Evolutionary conservation across 2,329 filamentous ascomycete genomes (phyloP).

Genomic region (Endoconidiophora laricicola): DNA sequence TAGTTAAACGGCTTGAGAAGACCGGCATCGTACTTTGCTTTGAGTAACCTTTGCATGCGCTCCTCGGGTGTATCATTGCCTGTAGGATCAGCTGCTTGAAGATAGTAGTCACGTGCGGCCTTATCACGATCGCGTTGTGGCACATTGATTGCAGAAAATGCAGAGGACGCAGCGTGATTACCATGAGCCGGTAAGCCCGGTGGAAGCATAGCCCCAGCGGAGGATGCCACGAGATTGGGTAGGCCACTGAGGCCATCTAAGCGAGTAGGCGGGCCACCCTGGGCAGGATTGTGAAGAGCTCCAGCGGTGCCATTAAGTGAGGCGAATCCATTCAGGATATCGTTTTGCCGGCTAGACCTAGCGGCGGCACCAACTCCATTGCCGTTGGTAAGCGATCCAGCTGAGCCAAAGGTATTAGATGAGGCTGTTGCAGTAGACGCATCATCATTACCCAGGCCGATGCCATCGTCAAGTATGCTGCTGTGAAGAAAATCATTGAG

Average conservation of each 20-base stretch:
- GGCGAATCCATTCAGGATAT: constrained; percentile 6
- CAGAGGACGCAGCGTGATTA: not conserved
- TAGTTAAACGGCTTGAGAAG: constrained; percentile 96
- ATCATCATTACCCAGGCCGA: constrained; percentile 19
- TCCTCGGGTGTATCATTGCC: constrained; percentile 71
- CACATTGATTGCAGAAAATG: constrained; percentile 10
- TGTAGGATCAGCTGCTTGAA: constrained; percentile 88
- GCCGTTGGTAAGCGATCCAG: not conserved
- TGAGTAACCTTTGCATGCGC: constrained; percentile 84
- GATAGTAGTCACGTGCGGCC: constrained; percentile 70
- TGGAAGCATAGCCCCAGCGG: not conserved
- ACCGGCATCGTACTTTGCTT: constrained; percentile 91
- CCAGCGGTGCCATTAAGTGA: not conserved
- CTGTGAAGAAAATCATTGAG: constrained; percentile 93
- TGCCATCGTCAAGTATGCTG: constrained; percentile 69
- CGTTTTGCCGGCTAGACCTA: not conserved
- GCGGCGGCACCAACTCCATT: not conserved
- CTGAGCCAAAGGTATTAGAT: constrained; percentile 14
- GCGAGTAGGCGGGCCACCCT: not conserved
- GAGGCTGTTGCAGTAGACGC: constrained; percentile 16
- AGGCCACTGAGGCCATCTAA: not conserved
- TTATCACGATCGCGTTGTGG: constrained; percentile 41
- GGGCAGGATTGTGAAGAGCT: not conserved
- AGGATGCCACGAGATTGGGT: not conserved
- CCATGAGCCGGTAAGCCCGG: not conserved